Conservation (phyloP, 139 green algal genomes). For the Coelastrella sp. region DNA sequence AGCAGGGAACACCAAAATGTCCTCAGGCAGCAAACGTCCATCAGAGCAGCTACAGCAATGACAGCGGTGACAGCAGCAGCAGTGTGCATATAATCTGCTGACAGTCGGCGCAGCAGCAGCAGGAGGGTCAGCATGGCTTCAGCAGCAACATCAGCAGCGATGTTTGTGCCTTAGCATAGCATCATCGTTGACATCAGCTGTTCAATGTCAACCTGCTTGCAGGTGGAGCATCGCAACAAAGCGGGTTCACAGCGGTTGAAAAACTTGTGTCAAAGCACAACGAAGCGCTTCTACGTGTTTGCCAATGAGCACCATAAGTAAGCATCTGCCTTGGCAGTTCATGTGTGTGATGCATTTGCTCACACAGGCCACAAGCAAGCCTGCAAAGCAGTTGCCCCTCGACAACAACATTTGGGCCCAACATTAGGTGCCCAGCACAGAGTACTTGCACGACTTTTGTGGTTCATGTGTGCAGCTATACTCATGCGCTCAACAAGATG, state of each 20-base stretch:
- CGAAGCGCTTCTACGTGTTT: slow-evolving; percentile 96
- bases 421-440: too few species aligned
- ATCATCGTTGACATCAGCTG: background rate
- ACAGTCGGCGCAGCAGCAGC: background rate
- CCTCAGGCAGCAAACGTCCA: background rate
- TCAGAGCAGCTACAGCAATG: background rate
- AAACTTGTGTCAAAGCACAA: slow-evolving; percentile 61
- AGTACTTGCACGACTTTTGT: too few species aligned
- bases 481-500: too few species aligned
- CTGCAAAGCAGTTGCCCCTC: too few species aligned
- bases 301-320: slow-evolving; percentile 94
- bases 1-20: background rate
- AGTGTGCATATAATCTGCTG: background rate
- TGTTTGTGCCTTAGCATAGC: background rate
- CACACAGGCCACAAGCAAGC: background rate
- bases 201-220: background rate
- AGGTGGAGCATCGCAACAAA: slow-evolving; percentile 84
- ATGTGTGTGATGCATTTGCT: background rate
- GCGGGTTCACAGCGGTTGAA: slow-evolving; percentile 86
- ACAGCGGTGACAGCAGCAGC: background rate
- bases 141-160: background rate
- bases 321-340: background rate
- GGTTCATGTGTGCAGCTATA: too few species aligned
- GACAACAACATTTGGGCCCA: too few species aligned
- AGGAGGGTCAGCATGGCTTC: background rate